Base-by-base conservation (phyloP, 2,329 filamentous ascomycete genomes). In the Arthrobotrys entomopaga region DNA sequence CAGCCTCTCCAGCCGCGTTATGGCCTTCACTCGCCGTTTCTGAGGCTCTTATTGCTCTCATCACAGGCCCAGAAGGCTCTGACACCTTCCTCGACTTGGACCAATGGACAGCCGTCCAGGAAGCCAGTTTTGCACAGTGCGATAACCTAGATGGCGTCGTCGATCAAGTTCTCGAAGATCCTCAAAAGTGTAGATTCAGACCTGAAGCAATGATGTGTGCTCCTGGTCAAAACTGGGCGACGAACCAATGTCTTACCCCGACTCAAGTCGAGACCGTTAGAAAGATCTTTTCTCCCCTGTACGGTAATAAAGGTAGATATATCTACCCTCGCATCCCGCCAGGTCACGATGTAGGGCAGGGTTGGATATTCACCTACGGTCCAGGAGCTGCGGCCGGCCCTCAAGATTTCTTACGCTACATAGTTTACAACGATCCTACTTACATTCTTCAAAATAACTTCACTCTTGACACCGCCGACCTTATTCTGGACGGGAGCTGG, bases 71-170 rank as follows among this genome's bases (percentile, higher is more conserved):
- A 11, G 11, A 29, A 24, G 66, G 52, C 13, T 50, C 58, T 26
- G 52, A 58, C 1, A 71, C 66, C n/a, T 71, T 19, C 16, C 77
- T 82, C 4, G 77, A 79, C 0, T 49, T 76, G 2, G 76, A 76
- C 1, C 74, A 79, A 61, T 82, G 80, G 79, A 66, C 67, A 1
- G 66, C 81, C 3, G 80, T 82, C 7, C 79, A 81, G 24, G 57
- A 80, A 0, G 81, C 81, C 63, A 80, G 82, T 8, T 52, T 86
- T 34, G 79, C 80, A 10, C 84, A 86, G 78, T 87, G 85, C 76
- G 85, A 86, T 73, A 77, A 76, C 1, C 78, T 85, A 6, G 85
- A 86, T 75, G 83, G 84, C 19, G 81, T 82, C 11, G 77, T 79
- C 8, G 85, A 86, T 76, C 83, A 83, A 3, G 82, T 83, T 46